Evolutionary conservation across 441 rosid genomes (phyloP), one percentile per base, ranked within the genome.

Genomic region (Jatropha multifida): DNA sequence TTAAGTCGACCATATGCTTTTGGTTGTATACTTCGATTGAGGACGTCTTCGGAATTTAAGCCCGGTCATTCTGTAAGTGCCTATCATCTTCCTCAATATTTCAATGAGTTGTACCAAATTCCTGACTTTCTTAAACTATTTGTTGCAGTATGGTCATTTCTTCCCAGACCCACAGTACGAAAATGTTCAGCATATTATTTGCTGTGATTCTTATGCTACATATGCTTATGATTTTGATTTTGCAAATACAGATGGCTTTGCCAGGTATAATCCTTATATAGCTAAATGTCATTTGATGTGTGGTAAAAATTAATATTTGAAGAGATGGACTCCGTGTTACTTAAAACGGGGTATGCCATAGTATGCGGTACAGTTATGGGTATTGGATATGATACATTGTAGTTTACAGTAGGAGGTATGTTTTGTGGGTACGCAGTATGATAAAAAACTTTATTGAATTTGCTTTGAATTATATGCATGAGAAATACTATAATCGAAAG

Each of bases 81-180:
- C 68, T 56, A 20, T 73, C 52, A 15, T 65, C 62, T 14, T 70
- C 7, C 46, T 73, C 74, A 68, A 63, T 56, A 41, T 49, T 32
- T 61, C 6, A 41, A 40, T 62, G 27, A 42, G 44, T 38, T 46
- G 46, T 71, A 54, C 20, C 14, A 26, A 59, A 40, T 60, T 40
- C 65, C 20, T 52, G 68, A 66, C 73, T 66, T 49, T 44, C 61
- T 69, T 61, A 17, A 74, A 51, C 40, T 71, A 27, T 82, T 63
- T 73, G 62, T 83, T 86, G 90, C 92, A 96, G 99, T 96, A 85
- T 81, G 98, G 99, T 59, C 98, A 96, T 90, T 96, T 94, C 92
- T 96, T 92, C 79, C 94, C 96, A 4, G 98, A 96, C 86, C 99
- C 97, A 15, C 99, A 94, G 69, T 96, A 96, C 80, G 98, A 94